Base-by-base conservation (phyloP, 2,329 filamentous ascomycete genomes). In the Thielaviopsis ethacetica region DNA sequence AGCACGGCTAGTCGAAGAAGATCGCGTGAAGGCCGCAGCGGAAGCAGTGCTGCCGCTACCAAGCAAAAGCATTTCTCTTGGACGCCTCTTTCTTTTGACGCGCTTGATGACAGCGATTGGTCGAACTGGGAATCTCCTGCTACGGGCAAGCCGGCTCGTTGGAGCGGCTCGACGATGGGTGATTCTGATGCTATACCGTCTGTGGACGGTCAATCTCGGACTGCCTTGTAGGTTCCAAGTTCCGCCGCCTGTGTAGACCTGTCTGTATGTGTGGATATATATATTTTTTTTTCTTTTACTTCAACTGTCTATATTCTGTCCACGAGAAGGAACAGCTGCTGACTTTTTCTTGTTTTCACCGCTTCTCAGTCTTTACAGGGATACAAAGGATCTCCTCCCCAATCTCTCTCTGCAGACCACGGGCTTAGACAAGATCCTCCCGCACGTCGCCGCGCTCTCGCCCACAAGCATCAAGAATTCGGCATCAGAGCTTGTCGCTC, bases 101-200 rank as follows among this genome's bases (percentile, higher is more conserved):
- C 74, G 51, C 71, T 79, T 59, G 76, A 83, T 62, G 81, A 83
- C 65, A 79, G 76, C 63, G 81, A 82, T 68, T 85, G 81, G 82
- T 75, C 78, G 7, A 83, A 77, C 67, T 85, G 82, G 81, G 82
- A 85, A 62, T 75, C 74, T 19, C 74, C 76, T 50, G 73, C 71
- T 38, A 78, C 80, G 2, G 73, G 72, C 58, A 78, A 79, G 67
- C 78, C 78, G 17, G 75, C 80, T 17, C 74, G 82, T 62, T 84
- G 82, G 82, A 84, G 82, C 68, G 81, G 80, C 51, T 83, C 77
- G 61, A 82, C 79, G 10, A 73, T 79, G 60, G 71, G 71, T 60
- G 71, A 66, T 44, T 59, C 68, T 44, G 72, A 74, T 49, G 65
- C 70, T 21, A 73, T 75, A 62, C 71, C 76, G 6, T 78, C 80